Base-by-base conservation (phyloP, 768 basidiomycete genomes). In the Gelatoporia subvermispora region DNA sequence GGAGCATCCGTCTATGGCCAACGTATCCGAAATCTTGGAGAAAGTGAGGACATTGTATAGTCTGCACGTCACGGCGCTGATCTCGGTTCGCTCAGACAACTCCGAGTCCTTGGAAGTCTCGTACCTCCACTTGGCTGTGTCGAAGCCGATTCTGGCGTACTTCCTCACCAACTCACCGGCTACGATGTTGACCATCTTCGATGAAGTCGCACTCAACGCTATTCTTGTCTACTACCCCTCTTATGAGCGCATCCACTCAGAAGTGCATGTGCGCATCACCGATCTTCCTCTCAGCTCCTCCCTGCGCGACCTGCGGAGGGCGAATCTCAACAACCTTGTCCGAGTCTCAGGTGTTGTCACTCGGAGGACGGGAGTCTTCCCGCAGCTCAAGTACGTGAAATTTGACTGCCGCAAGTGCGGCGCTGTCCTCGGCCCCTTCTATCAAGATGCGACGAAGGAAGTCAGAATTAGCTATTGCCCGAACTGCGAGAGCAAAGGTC, bases 341-440 rank as follows among this genome's bases (percentile, higher is more conserved):
- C 87, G 96, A 34, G 88, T 99, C 7, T 82, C 86, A 8, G 96
- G 96, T 11, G 96, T 99, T 16, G 96, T 99, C 39, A 99, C 96
- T 1, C 75, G 96, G 49, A 78, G 96, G 35, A 92, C 85, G 8
- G 95, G 96, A 9, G 94, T 99, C 9, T 98, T 98, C 68, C 96
- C 96, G n/a, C 96, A 99, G 66, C 73, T 99, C 51, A 98, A 99
- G 71, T 96, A 97, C 61, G 94, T 99, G 66, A 98, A 97, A 65
- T 99, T 99, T 60, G 93, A 98, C 65, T 99, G 96, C 68, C 78
- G 79, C 47, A 97, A 95, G 65, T 99, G 96, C 59, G 86, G 88
- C 16, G 88, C 84, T n/a, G 82, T 91, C 22, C 75, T 98, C 15
- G 96, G 96, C 13, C 96, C 96, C 1, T 98, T 98, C 73, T 95